A percentile compares a stretch with the other conserved stretches of the same genome.
phyloP scores from a whole-genome alignment of 768 basidiomycete genomes.

The Tulasnella sp. region DNA sequence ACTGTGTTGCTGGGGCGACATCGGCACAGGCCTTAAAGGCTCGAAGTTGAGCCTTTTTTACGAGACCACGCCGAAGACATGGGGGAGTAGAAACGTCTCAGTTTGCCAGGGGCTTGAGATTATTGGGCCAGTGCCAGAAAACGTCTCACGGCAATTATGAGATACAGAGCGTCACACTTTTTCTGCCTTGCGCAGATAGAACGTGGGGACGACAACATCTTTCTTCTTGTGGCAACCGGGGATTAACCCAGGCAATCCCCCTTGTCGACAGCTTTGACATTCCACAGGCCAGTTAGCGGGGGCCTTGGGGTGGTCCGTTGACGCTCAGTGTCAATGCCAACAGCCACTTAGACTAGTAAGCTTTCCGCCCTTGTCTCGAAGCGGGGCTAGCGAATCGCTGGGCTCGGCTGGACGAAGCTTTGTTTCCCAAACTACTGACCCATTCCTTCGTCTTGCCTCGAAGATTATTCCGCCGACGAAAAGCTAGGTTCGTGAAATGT shows the following conservation, averaged over 20 bases:
- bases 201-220: not conserved
- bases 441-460: not conserved
- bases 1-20: slow-evolving; percentile 6
- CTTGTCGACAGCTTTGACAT: not conserved
- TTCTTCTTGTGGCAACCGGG: not conserved
- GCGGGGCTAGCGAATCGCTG: not conserved
- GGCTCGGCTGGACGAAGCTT: not conserved
- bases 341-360: not conserved
- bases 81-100: slow-evolving; percentile 4
- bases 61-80: slow-evolving; percentile 3
- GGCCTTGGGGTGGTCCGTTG: not conserved
- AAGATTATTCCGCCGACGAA: slow-evolving; percentile 14
- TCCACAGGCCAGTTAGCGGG: not conserved
- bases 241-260: not conserved
- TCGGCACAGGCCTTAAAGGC: not conserved
- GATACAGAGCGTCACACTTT: not conserved
- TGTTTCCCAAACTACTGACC: not conserved
- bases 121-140: not conserved
- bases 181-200: not conserved
- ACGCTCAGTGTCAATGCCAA: not conserved
- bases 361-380: not conserved
- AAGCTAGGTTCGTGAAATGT: slow-evolving; percentile 4
- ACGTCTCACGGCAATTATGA: slow-evolving; percentile 19
- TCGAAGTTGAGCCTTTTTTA: slow-evolving; percentile 13
- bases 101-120: slow-evolving; percentile 19